Conservation (phyloP, 1,284 basidiomycete species). For the Fomitopsis betulina region DNA sequence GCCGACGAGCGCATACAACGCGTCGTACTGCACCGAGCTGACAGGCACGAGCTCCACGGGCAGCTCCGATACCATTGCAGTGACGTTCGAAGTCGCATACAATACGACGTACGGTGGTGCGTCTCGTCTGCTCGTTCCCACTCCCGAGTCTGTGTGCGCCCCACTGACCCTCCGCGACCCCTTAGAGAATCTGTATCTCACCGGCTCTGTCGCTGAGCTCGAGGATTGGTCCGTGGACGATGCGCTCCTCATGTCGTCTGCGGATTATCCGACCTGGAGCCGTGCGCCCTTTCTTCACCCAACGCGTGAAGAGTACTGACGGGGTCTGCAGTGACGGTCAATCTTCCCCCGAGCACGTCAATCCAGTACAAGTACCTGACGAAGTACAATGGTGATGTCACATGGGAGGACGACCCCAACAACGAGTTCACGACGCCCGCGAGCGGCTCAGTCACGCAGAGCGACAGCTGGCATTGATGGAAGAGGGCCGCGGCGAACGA, state of each 20-base stretch:
- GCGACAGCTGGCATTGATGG: constrained; percentile 34
- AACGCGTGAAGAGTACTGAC: neutral
- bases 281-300: constrained; percentile 37
- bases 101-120: constrained; percentile 58
- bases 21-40: constrained; percentile 1
- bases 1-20: constrained; percentile 18
- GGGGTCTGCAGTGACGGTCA: constrained; percentile 46
- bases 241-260: constrained; percentile 52
- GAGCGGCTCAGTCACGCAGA: constrained; percentile 25
- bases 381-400: constrained; percentile 47
- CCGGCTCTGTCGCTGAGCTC: constrained; percentile 57
- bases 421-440: constrained; percentile 32
- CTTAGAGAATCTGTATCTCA: constrained; percentile 68
- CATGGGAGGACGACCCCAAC: constrained; percentile 45
- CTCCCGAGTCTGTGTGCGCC: neutral
- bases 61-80: constrained; percentile 44
- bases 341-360: constrained; percentile 44
- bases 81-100: constrained; percentile 63
- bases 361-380: constrained; percentile 73
- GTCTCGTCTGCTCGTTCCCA: constrained; percentile 14
- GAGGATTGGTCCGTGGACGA: constrained; percentile 58
- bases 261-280: constrained; percentile 68
- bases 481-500: no score
- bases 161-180: neutral
- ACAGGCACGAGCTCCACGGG: neutral